Evolutionary conservation across 1,139 yeast species (phyloP).

Genomic region (Chernovozyma aurita): DNA sequence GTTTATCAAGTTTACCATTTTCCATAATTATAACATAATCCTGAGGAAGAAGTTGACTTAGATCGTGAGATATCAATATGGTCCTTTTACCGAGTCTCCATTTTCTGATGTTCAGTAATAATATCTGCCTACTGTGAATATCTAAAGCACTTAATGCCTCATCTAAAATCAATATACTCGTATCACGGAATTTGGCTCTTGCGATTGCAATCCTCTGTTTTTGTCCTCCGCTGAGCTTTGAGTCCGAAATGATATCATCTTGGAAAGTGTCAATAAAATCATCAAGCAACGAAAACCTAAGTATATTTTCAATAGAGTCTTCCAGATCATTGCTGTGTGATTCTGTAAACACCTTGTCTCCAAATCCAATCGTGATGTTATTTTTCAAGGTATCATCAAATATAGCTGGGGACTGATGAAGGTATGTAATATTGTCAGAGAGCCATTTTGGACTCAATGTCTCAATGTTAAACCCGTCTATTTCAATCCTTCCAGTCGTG

Average conservation of each 20-base stretch:
- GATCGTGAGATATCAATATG: conserved; percentile 75
- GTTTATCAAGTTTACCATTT: conserved; percentile 48
- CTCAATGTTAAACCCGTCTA: conserved; percentile 51
- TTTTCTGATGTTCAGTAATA: conserved; percentile 45
- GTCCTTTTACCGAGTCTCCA: conserved; percentile 76
- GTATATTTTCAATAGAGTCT: conserved; percentile 40
- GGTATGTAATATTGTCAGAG: conserved; percentile 58
- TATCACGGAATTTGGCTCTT: conserved; percentile 67
- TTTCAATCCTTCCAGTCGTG: conserved; percentile 42
- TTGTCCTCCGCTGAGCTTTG: conserved; percentile 88
- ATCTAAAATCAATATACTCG: conserved; percentile 75
- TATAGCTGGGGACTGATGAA: conserved; percentile 65
- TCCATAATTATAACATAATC: conserved; percentile 59
- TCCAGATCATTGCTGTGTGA: conserved; percentile 6
- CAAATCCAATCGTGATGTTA: conserved; percentile 50
- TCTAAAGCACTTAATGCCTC: conserved; percentile 87
- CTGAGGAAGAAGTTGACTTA: conserved; percentile 45
- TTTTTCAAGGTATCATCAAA: conserved; percentile 61
- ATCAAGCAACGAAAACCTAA: conserved; percentile 47
- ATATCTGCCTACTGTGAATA: conserved; percentile 32
- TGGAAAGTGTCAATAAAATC: conserved; percentile 45
- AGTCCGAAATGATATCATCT: conserved; percentile 46
- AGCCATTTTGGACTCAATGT: conserved; percentile 50
- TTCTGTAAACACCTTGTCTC: neutral
- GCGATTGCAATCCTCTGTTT: conserved; percentile 79